Conservation (phyloP, 1,284 basidiomycete genomes). For the Rhodotorula sp. region DNA sequence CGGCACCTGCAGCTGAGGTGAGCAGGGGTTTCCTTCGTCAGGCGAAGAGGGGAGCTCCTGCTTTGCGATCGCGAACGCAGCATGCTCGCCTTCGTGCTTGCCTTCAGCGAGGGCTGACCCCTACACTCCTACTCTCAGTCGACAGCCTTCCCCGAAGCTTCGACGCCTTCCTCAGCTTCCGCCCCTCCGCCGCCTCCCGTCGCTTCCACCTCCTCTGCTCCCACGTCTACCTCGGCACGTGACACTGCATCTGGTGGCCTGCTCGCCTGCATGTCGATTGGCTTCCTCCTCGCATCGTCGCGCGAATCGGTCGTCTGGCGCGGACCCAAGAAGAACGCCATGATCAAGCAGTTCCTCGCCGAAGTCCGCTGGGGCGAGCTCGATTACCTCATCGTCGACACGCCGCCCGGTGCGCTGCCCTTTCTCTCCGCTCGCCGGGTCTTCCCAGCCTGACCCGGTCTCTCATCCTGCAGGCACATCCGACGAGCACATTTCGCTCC, state of each 20-base stretch:
- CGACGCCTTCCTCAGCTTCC: neutral
- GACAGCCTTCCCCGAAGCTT: neutral
- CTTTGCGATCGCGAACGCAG: no score
- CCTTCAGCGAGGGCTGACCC: neutral
- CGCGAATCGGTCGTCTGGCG: slow-evolving; percentile 94
- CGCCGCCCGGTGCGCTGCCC: slow-evolving; percentile 76
- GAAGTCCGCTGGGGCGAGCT: slow-evolving; percentile 96
- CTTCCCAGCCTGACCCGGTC: neutral
- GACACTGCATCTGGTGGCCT: slow-evolving; percentile 50
- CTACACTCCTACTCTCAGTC: neutral
- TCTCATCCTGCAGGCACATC: slow-evolving; percentile 72
- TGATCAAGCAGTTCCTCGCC: slow-evolving; percentile 96
- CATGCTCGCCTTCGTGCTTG: no score
- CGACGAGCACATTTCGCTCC: slow-evolving; percentile 93
- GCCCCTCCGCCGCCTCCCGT: neutral
- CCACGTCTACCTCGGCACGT: neutral
- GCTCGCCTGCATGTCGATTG: slow-evolving; percentile 94
- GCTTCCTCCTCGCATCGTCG: slow-evolving; percentile 79
- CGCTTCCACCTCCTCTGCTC: neutral
- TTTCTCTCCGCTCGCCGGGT: slow-evolving; percentile 6
- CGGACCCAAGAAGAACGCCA: slow-evolving; percentile 99
- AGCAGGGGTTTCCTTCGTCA: neutral
- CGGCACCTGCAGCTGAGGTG: neutral
- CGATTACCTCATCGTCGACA: slow-evolving; percentile 96
- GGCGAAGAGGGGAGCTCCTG: neutral